Evolutionary conservation across 73 alveolate genomes (phyloP).

Genomic region (Stentor coeruleus): DNA sequence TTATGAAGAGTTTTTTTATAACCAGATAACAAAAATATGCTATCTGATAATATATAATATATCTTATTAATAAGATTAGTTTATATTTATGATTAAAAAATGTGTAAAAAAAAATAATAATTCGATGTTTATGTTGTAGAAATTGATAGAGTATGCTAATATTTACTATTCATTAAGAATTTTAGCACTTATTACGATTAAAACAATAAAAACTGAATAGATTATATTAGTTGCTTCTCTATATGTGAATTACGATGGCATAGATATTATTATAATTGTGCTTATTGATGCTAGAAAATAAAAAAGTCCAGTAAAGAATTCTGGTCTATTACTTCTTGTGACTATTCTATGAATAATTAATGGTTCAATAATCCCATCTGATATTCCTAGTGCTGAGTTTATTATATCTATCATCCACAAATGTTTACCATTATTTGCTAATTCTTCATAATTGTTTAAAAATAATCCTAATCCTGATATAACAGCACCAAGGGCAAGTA

Average conservation of each 20-base stretch:
- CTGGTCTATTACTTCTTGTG: background rate
- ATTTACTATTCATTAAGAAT: background rate
- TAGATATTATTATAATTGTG: background rate
- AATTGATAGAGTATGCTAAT: too few species aligned
- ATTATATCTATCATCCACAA: background rate
- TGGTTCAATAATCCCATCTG: background rate
- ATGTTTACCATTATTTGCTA: background rate
- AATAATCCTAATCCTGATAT: background rate
- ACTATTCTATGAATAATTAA: background rate
- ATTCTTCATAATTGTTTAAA: background rate
- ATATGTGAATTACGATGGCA: background rate
- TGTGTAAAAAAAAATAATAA: too few species aligned
- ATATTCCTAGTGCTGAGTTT: background rate
- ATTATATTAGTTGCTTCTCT: background rate
- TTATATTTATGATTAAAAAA: too few species aligned
- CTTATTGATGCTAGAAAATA: background rate
- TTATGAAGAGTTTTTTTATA: too few species aligned
- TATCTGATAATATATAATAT: too few species aligned
- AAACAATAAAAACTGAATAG: background rate
- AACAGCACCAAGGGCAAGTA: background rate
- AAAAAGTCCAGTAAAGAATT: slow-evolving; percentile 3
- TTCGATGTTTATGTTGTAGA: too few species aligned
- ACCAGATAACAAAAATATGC: too few species aligned
- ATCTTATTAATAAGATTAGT: too few species aligned
- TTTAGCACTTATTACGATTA: background rate